Conservation (phyloP, 768 basidiomycete species). For the Tylopilus vinaceipallidus region DNA sequence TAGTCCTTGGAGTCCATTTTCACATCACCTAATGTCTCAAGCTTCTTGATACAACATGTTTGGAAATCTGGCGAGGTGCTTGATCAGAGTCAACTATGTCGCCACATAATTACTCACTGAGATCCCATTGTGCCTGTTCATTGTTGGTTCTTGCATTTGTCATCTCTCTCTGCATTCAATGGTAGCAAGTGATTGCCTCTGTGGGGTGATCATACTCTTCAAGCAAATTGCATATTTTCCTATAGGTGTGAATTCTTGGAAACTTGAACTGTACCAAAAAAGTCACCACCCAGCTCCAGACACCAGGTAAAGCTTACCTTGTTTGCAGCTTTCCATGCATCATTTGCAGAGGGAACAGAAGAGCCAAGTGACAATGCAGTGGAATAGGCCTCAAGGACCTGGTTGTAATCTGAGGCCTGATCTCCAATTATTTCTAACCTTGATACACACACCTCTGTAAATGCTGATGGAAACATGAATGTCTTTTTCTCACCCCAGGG, state of each 20-base stretch:
- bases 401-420: neutral
- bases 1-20: neutral
- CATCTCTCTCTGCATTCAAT: neutral
- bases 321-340: neutral
- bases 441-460: neutral
- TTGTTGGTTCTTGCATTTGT: neutral
- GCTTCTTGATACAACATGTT: neutral
- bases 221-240: neutral
- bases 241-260: neutral
- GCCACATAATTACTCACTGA: neutral
- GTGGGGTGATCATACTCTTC: neutral
- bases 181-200: neutral
- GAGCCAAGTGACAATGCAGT: neutral
- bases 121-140: neutral
- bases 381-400: neutral
- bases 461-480: neutral
- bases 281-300: no score
- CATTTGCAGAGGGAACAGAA: neutral
- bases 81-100: neutral
- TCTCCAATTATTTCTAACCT: neutral
- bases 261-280: neutral
- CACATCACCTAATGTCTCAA: neutral
- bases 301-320: neutral
- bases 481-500: neutral
- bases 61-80: neutral